A percentile compares a stretch with the other conserved stretches of the same genome.
phyloP scores from a whole-genome alignment of 139 green algal species.

The Auxenochlorella protothecoides region DNA sequence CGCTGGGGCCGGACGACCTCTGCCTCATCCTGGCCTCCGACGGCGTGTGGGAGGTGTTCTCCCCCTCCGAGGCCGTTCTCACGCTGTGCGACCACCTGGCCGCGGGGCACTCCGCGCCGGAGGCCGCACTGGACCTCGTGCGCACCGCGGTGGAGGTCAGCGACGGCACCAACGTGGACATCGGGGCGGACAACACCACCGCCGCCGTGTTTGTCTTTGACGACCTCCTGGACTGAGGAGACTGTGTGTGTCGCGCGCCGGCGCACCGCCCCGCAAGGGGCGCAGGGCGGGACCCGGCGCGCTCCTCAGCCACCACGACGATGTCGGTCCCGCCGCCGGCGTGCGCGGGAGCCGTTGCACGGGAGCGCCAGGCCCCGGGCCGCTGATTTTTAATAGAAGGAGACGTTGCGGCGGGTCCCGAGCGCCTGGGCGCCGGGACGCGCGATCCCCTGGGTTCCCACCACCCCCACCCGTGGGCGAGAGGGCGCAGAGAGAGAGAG shows the following conservation, averaged over 20 bases:
- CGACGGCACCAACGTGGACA: background rate
- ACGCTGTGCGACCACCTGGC: constrained; percentile 36
- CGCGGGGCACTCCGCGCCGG: constrained; percentile 21
- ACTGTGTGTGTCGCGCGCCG: background rate
- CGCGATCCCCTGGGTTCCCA: too few species aligned
- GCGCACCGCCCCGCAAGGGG: too few species aligned
- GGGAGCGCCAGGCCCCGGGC: too few species aligned
- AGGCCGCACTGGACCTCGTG: constrained; percentile 29
- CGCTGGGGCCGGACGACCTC: constrained; percentile 21
- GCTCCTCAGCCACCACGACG: too few species aligned
- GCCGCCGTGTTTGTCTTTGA: constrained; percentile 29
- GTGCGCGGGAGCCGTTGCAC: too few species aligned
- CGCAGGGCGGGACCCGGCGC: too few species aligned
- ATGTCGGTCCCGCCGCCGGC: too few species aligned
- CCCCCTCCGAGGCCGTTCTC: constrained; percentile 25
- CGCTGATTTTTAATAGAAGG: too few species aligned
- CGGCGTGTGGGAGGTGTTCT: constrained; percentile 56
- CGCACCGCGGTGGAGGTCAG: constrained; percentile 8
- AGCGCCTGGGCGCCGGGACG: too few species aligned
- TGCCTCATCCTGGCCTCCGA: constrained; percentile 55
- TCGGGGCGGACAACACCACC: constrained; percentile 36
- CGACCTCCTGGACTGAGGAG: constrained; percentile 7
- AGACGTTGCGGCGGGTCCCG: too few species aligned
- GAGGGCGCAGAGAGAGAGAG: too few species aligned
- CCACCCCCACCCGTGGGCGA: too few species aligned